These are phyloP conservation scores for Aspergillus ustus DNA, from an alignment of 2,329 filamentous ascomycete genomes.

Conservation along the genomic window DNA sequence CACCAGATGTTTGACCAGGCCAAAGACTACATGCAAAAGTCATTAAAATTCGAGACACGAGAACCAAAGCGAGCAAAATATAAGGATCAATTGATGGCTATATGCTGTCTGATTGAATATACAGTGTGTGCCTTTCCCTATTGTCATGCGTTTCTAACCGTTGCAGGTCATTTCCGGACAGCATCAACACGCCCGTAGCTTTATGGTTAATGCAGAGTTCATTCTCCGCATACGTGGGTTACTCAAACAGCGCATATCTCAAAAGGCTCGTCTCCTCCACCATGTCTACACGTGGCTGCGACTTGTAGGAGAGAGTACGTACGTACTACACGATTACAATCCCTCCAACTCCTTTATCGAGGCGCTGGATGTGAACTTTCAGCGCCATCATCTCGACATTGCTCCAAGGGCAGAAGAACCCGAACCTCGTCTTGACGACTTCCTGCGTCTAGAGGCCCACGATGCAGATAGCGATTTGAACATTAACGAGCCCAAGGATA, in stretches of 20 bases:
- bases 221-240: constrained; percentile 43
- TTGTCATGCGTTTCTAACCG: constrained; percentile 5
- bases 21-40: constrained; percentile 37
- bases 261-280: constrained; percentile 44
- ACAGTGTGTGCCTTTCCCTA: constrained; percentile 29
- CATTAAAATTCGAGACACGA: constrained; percentile 34
- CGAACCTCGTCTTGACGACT: constrained; percentile 41
- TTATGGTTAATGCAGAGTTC: constrained; percentile 44
- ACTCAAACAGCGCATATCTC: constrained; percentile 40
- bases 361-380: constrained; percentile 19
- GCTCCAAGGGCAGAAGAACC: neutral
- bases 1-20: constrained; percentile 34
- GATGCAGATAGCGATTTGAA: constrained; percentile 44
- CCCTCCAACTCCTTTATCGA: constrained; percentile 29
- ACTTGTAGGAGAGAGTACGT: constrained; percentile 43
- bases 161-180: constrained; percentile 31
- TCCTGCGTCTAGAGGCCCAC: constrained; percentile 42
- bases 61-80: constrained; percentile 42
- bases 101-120: constrained; percentile 38
- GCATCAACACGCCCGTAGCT: constrained; percentile 40
- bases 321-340: constrained; percentile 36
- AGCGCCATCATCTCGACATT: neutral
- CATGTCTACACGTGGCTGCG: constrained; percentile 46
- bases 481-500: constrained; percentile 44
- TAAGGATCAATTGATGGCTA: constrained; percentile 45